Base-by-base conservation (phyloP, 2,329 filamentous ascomycete genomes). In the Fusarium humuli region DNA sequence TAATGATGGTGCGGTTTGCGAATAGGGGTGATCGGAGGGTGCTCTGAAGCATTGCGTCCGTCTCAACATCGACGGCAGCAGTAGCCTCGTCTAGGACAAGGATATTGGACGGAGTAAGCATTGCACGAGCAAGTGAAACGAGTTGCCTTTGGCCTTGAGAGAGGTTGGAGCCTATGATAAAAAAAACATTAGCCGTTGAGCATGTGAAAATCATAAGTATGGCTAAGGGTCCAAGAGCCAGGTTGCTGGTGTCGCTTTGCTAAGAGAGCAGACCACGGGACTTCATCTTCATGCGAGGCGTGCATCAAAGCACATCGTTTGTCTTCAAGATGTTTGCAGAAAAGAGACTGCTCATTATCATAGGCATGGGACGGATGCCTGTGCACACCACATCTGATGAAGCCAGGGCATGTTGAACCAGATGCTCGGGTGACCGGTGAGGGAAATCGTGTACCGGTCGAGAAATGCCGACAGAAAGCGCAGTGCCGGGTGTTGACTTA, bases 71-170 rank as follows among this genome's bases (percentile, higher is more conserved):
- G 13, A 91, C 88, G 25, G 86, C 88, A 72, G 94, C 94, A 30
- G 96, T 99, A 62, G 97, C 96, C 86, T 99, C 96, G 79, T 99
- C 96, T 29, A 99, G 87, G 4, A 99, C 94, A 65, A 99, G 87
- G 76, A 99, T 98, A 81, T 98, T 98, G 81, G 93, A 97, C 16
- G 96, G 96, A 8, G 95, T 97, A 49, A 99, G 87, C 79, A 99
- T 88, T 29, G 97, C 97, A 52, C 96, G 93, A 42, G 97, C 96
- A 47, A 99, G 87, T 20, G 94, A 98, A 55, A 99, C 88, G 64
- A 99, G 90, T 82, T 99, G 96, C 56, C 95, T 90, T 81, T 99
- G 97, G 52, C 96, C 96, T 79, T 97, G 92, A 61, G 94, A 98
- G 61, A 99, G 87, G 79, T 99, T 99, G 64, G 94, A 97, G 59